phyloP scores from a whole-genome alignment of 2,329 filamentous ascomycete genomes.

The Herpotrichia juniperi region DNA sequence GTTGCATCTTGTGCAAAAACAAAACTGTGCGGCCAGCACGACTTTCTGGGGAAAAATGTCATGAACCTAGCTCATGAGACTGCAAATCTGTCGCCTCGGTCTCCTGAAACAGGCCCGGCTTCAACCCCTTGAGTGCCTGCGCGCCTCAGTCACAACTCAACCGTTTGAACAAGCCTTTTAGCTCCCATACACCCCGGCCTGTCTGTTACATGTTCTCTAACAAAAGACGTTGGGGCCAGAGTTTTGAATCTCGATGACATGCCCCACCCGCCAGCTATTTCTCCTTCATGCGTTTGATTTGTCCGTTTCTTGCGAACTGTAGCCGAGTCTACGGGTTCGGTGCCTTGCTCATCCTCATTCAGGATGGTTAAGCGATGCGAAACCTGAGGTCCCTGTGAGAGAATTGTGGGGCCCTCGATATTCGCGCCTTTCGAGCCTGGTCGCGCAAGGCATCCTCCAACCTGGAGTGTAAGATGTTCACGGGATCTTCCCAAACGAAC shows the following conservation, averaged over 20 bases:
- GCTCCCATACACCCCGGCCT: constrained; percentile 24
- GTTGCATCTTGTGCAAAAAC: constrained; percentile 5
- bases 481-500: constrained; percentile 31
- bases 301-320: constrained; percentile 27
- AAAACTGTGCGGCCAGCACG: not conserved
- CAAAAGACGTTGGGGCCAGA: constrained; percentile 35
- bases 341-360: constrained; percentile 19
- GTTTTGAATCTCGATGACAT: constrained; percentile 25
- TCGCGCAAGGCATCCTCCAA: constrained; percentile 37
- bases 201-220: constrained; percentile 44
- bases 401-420: constrained; percentile 27
- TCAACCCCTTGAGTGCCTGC: constrained; percentile 30
- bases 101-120: constrained; percentile 41
- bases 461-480: constrained; percentile 40
- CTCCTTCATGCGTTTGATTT: constrained; percentile 40
- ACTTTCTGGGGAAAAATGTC: constrained; percentile 3
- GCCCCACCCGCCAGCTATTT: constrained; percentile 20
- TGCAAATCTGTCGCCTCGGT: constrained; percentile 15
- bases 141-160: constrained; percentile 38
- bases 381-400: constrained; percentile 33
- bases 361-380: constrained; percentile 23
- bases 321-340: constrained; percentile 22
- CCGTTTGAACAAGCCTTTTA: constrained; percentile 37
- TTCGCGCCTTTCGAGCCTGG: constrained; percentile 24
- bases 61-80: constrained; percentile 9